phyloP scores from a whole-genome alignment of 2,329 filamentous ascomycete species.

The Acephala macrosclerotiorum region DNA sequence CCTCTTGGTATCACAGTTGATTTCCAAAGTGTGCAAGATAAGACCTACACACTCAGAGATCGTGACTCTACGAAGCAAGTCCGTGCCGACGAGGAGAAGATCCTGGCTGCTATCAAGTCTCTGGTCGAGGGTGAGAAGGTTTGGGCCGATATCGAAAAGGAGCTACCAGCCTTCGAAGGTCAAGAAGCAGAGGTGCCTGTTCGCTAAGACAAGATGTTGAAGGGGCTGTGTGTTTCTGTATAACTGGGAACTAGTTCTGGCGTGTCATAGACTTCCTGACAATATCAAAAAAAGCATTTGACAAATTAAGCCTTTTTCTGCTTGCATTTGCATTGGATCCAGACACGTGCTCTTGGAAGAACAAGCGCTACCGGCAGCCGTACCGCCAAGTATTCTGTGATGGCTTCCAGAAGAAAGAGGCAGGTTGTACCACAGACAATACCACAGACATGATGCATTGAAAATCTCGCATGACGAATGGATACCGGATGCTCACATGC shows the following conservation, averaged over 20 bases:
- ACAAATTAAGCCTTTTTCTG: background rate
- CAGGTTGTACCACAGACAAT: constrained; percentile 1
- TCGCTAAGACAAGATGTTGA: constrained; percentile 2
- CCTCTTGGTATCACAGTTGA: constrained; percentile 94
- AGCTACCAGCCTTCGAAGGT: constrained; percentile 84
- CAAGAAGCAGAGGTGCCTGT: constrained; percentile 60
- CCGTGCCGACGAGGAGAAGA: constrained; percentile 80
- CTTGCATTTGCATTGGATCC: background rate
- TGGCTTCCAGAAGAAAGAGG: constrained; percentile 2
- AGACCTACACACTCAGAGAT: constrained; percentile 86
- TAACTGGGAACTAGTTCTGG: background rate
- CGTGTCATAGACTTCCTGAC: background rate
- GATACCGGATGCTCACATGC: background rate
- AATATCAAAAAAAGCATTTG: constrained; percentile 1
- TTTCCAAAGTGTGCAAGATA: constrained; percentile 92
- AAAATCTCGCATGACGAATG: background rate
- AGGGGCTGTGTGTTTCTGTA: background rate
- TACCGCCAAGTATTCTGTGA: background rate
- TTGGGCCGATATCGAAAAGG: constrained; percentile 74
- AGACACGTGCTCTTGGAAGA: background rate
- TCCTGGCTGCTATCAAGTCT: constrained; percentile 72
- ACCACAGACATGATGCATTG: constrained; percentile 1
- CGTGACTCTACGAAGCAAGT: constrained; percentile 92
- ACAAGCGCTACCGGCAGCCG: background rate
- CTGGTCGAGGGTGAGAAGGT: constrained; percentile 59